Conservation (phyloP, 2,329 filamentous ascomycete species). For the Bipolaris zeicola region DNA sequence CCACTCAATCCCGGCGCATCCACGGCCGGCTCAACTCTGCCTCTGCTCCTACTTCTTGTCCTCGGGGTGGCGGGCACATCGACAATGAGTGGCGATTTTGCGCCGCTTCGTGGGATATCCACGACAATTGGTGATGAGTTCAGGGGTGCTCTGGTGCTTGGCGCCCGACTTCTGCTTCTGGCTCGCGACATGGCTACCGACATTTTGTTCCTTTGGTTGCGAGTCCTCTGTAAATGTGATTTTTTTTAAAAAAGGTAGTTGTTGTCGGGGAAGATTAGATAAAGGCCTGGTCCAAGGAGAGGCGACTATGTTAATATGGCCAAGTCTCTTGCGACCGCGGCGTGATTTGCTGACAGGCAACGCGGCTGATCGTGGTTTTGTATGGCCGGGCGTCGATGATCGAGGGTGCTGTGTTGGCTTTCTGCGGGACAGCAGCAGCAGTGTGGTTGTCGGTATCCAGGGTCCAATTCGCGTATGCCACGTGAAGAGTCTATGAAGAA, state of each 20-base stretch:
- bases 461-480: slow-evolving; percentile 11
- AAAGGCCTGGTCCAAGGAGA: slow-evolving; percentile 31
- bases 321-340: slow-evolving; percentile 22
- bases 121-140: slow-evolving; percentile 33
- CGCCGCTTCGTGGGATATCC: slow-evolving; percentile 28
- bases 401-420: slow-evolving; percentile 13
- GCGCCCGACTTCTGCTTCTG: slow-evolving; percentile 38
- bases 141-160: slow-evolving; percentile 32
- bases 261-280: slow-evolving; percentile 24
- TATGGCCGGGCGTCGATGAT: slow-evolving; percentile 11
- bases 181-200: slow-evolving; percentile 37
- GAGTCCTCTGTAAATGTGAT: slow-evolving; percentile 21
- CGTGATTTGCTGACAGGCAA: slow-evolving; percentile 16
- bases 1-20: slow-evolving; percentile 43
- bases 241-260: slow-evolving; percentile 22
- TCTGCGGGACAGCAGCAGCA: slow-evolving; percentile 6
- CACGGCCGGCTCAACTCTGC: slow-evolving; percentile 29
- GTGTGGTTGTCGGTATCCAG: slow-evolving; percentile 8
- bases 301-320: slow-evolving; percentile 29
- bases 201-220: slow-evolving; percentile 24
- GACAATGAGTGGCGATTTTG: slow-evolving; percentile 37
- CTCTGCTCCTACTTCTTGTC: slow-evolving; percentile 34
- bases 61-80: slow-evolving; percentile 32
- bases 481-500: slow-evolving; percentile 7
- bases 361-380: slow-evolving; percentile 10